These are phyloP conservation scores for Plasmopara muralis DNA, from an alignment of 352 stramenopile species.

Conservation along the genomic window DNA sequence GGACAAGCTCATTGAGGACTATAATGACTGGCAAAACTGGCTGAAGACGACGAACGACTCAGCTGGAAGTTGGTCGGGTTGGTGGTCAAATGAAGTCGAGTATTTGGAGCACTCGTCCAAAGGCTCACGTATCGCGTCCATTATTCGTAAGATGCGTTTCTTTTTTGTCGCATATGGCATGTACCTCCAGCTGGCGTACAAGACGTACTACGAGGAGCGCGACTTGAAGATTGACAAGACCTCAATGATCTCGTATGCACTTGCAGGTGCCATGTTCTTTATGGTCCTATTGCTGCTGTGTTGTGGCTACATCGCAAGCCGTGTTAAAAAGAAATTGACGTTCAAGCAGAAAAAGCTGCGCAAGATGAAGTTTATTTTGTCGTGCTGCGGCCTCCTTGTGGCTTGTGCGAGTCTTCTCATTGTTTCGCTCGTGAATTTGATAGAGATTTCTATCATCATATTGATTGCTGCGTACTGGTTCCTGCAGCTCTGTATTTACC, in stretches of 20 bases:
- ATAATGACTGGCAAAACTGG: conserved; percentile 92
- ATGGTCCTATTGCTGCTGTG: conserved; percentile 71
- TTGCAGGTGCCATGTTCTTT: conserved; percentile 62
- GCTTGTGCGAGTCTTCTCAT: conserved; percentile 50
- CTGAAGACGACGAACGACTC: conserved; percentile 86
- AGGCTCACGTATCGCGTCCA: conserved; percentile 51
- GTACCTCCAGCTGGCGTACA: conserved; percentile 76
- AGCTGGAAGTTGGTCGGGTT: conserved; percentile 80
- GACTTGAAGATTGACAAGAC: conserved; percentile 53
- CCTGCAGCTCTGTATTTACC: conserved; percentile 67
- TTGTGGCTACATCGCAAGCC: conserved; percentile 77
- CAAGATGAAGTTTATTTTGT: conserved; percentile 85
- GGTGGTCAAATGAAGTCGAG: conserved; percentile 80
- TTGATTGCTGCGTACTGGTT: conserved; percentile 82
- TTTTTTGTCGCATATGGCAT: conserved; percentile 65
- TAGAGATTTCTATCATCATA: conserved; percentile 66
- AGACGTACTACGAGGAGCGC: conserved; percentile 65
- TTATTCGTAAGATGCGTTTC: conserved; percentile 83
- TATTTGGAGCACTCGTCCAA: conserved; percentile 76
- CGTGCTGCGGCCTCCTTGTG: conserved; percentile 58
- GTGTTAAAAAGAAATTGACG: conserved; percentile 85
- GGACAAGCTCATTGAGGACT: conserved; percentile 95
- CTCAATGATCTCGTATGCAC: conserved; percentile 56
- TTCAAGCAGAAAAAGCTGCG: conserved; percentile 87
- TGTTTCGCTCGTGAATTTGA: conserved; percentile 63